Base-by-base conservation (phyloP, 2,329 filamentous ascomycete species). In the Fusarium stilboides region DNA sequence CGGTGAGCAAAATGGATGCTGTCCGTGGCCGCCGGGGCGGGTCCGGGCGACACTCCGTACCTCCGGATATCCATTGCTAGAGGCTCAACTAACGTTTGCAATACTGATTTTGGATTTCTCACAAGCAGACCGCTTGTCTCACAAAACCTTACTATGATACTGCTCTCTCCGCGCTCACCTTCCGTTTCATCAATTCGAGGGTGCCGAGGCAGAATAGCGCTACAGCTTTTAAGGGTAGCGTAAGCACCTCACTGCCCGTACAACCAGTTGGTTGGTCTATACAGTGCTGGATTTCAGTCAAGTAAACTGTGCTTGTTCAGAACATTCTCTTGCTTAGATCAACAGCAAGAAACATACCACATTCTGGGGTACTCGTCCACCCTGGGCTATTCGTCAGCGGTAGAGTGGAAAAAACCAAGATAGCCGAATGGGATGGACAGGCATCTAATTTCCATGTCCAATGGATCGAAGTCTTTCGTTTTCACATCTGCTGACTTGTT, bases 21-120 rank as follows among this genome's bases (percentile, higher is more conserved):
- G 26, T n/a, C 40, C 40, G 40, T 24, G 19, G 36, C 40, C 55
- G 65, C 62, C 66, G 66, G 66, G 31, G 52, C 66, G 56, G 65
- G 67, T 62, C 65, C 65, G 56, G 62, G 9, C 19, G 44, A 36
- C 13, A 44, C 46, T 51, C 62, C 62, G 20, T 66, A 51, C 44
- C 56, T 24, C 47, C 56, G 49, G 57, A 39, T 24, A 24, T 24
- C 22, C 7, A 24, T 45, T 26, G 19, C 22, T 46, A 20, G 26
- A 17, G 15, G 42, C 14, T 44, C 22, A 44, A 8, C 6, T 14
- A 10, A 19, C n/a, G 14, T 39, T 19, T 39, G 28, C 28, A 31
- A 31, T 13, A 31, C 10, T 31, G 28, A 13, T 12, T 31, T 10
- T 31, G 34, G 3, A 17, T 49, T 28, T n/a, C 36, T 37, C 22